Conservation (phyloP, 306 rosid species). For the Cucumis hystrix region DNA sequence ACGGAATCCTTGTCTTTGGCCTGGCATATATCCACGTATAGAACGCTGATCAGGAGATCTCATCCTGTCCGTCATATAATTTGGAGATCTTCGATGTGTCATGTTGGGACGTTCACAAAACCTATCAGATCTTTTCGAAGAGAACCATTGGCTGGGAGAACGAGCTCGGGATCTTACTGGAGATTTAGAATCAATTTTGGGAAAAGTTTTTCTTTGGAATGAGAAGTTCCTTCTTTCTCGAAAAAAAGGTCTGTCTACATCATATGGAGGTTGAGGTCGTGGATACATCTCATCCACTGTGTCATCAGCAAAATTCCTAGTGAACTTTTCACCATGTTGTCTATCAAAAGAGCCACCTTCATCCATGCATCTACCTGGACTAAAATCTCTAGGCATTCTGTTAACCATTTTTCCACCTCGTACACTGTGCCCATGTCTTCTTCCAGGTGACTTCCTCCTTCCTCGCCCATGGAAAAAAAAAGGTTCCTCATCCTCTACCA, state of each 20-base stretch:
- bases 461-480: conserved; percentile 30
- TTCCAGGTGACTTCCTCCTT: conserved; percentile 67
- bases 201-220: conserved; percentile 48
- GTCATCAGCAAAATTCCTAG: conserved; percentile 46
- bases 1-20: conserved; percentile 55
- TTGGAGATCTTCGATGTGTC: conserved; percentile 51
- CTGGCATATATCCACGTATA: conserved; percentile 43
- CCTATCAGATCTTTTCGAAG: conserved; percentile 61
- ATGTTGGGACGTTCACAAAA: conserved; percentile 62
- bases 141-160: conserved; percentile 62
- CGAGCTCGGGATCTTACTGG: conserved; percentile 76
- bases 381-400: conserved; percentile 44
- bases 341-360: conserved; percentile 51
- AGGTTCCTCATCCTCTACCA: conserved; percentile 41
- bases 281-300: conserved; percentile 29
- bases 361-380: conserved; percentile 50
- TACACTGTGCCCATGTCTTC: conserved; percentile 20
- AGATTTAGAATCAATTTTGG: conserved; percentile 53
- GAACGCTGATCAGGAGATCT: conserved; percentile 69
- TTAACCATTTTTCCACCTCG: conserved; percentile 40
- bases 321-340: conserved; percentile 46
- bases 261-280: conserved; percentile 46
- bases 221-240: conserved; percentile 54
- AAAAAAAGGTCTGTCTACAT: conserved; percentile 42
- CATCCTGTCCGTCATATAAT: conserved; percentile 63